Evolutionary conservation across 208 protist species (phyloP).

Genomic region (Acanthamoeba healyi): DNA sequence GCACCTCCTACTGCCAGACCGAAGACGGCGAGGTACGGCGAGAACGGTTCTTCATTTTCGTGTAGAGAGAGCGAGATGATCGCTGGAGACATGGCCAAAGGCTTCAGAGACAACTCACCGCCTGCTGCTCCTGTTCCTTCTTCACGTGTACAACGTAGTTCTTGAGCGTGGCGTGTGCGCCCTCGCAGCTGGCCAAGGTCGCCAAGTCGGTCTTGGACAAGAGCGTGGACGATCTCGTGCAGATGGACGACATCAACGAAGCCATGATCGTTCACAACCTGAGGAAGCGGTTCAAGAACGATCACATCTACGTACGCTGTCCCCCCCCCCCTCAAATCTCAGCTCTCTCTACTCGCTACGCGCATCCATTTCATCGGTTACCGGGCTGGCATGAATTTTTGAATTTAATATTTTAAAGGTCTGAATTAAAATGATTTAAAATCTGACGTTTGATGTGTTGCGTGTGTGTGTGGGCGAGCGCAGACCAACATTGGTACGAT

Average conservation of each 20-base stretch:
- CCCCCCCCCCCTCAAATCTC: neutral
- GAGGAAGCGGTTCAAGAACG: conserved; percentile 78
- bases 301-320: conserved; percentile 82
- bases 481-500: conserved; percentile 88
- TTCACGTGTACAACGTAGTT: neutral
- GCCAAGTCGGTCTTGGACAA: neutral
- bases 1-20: conserved; percentile 54
- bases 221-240: conserved; percentile 86
- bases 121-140: neutral
- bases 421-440: neutral
- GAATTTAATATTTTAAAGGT: neutral
- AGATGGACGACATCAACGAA: conserved; percentile 87
- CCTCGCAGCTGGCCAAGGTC: conserved; percentile 82
- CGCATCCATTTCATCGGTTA: neutral
- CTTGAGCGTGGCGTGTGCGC: neutral
- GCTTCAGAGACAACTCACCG: neutral
- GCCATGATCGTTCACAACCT: conserved; percentile 88
- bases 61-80: neutral
- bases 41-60: conserved; percentile 44
- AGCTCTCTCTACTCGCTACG: too few relatives aligned
- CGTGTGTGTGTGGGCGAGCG: neutral
- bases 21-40: conserved; percentile 71
- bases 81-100: too few relatives aligned
- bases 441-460: neutral
- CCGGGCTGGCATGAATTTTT: neutral